Evolutionary conservation across 305 asterid species (phyloP), one percentile per base, ranked within the genome.

Genomic region (Plantago lanceolata): DNA sequence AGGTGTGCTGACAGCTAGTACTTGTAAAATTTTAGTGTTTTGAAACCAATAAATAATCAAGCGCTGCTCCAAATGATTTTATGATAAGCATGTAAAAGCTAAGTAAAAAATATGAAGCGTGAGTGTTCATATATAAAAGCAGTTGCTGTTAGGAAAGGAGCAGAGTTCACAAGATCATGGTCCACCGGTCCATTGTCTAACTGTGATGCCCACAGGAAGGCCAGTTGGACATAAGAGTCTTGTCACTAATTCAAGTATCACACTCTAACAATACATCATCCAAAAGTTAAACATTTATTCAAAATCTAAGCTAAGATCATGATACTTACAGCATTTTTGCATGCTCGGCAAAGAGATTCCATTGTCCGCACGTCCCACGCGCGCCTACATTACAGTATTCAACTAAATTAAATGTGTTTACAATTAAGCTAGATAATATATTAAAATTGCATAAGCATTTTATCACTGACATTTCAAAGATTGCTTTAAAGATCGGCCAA

Each of bases 321-420:
- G 44, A 60, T 65, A 45, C 99, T 84, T 75, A 90, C 99, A 72
- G 99, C 96, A 83, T 90, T 76, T 85, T 90, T 93, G 85, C 99
- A 93, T 55, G 99, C 99, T 67, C 97, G 94, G 72, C 99, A 93
- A 59, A 93, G 90, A 69, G 99, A 90, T 74, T 93, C 99, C 99
- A 93, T 93, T 18, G 97, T 87, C 68, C 97, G 87, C 89, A 84
- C 79, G 77, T 90, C 97, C 99, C 99, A 93, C 48, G 97, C 86
- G 73, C 95, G 99, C 64, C 99, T 93, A 85, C 80, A 80, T 40
- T 64, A 79, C 55, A 75, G 60, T 55, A 74, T 64, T 64, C 66
- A 35, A 58, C 72, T 54, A 70, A 74, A 48, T 48, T 28, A 52
- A 71, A 57, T 40, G 53, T 19, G 19, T 13, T n/a, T 6, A 29